A percentile compares a stretch with the other conserved stretches of the same genome.
Conservation (phyloP, 352 stramenopile genomes). For the Blastocystis sp. region DNA sequence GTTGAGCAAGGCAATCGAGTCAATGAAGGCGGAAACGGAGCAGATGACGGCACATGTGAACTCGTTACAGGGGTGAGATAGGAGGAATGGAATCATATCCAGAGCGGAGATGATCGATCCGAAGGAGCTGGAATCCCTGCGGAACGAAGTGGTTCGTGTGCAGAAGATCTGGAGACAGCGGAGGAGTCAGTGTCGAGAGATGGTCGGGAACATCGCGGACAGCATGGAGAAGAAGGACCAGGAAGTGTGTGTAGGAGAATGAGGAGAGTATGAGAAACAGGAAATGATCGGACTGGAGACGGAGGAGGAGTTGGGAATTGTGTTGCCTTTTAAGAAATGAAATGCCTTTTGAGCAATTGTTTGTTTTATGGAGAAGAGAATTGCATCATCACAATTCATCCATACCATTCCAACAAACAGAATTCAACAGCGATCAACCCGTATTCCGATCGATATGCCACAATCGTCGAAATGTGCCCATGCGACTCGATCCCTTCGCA, state of each 20-base stretch:
- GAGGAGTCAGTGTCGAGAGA: conserved; percentile 12
- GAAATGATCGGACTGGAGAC: conserved; percentile 47
- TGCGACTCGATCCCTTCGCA: background rate
- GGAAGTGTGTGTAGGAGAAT: background rate
- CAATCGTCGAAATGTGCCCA: conserved; percentile 17
- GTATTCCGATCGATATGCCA: background rate
- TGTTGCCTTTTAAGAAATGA: conserved; percentile 19
- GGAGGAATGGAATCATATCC: background rate
- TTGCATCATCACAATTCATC: background rate
- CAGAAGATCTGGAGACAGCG: conserved; percentile 53
- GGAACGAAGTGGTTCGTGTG: background rate
- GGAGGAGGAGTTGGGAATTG: conserved; percentile 47
- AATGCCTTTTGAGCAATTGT: background rate
- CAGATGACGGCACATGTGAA: conserved; percentile 20
- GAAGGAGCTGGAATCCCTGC: background rate
- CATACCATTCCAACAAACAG: background rate
- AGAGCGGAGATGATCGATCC: conserved; percentile 45
- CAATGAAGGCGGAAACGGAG: conserved; percentile 4
- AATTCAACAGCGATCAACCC: background rate
- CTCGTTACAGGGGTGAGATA: background rate
- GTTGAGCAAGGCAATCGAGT: conserved; percentile 20
- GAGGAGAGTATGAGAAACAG: background rate
- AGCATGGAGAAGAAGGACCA: conserved; percentile 23
- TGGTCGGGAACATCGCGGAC: conserved; percentile 24
- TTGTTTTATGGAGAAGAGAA: background rate